phyloP scores from a whole-genome alignment of 2,329 filamentous ascomycete species.

The Ceratocystis albifundus region DNA sequence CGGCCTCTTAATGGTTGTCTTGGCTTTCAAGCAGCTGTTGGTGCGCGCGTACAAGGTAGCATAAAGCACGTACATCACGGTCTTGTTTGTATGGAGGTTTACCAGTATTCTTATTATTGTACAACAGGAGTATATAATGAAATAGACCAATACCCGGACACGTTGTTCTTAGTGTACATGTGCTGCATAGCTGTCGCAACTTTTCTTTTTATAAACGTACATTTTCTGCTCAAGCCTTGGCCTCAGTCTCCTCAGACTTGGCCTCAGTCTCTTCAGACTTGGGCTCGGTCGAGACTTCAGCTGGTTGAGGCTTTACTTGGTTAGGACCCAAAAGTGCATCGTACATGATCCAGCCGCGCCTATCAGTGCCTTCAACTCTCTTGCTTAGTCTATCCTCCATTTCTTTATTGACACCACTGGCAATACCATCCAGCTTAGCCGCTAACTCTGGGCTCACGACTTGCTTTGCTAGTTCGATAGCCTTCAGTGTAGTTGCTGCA shows the following conservation, averaged over 20 bases:
- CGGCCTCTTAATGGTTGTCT: not conserved
- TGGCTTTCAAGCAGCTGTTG: not conserved
- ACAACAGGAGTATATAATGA: constrained; percentile 20
- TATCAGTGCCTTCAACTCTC: constrained; percentile 20
- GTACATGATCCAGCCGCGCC: constrained; percentile 22
- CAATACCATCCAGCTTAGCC: constrained; percentile 33
- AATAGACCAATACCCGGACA: not conserved
- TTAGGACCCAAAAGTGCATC: constrained; percentile 22
- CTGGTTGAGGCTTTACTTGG: constrained; percentile 6
- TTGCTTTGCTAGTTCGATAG: constrained; percentile 36
- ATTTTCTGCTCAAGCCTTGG: constrained; percentile 11
- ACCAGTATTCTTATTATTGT: constrained; percentile 22
- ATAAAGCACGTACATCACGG: not conserved
- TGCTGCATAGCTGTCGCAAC: constrained; percentile 9
- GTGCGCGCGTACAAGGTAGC: not conserved
- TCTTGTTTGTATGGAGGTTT: not conserved
- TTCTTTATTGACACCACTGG: constrained; percentile 32
- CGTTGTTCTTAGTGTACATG: constrained; percentile 11
- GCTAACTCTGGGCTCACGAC: constrained; percentile 33
- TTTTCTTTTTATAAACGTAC: constrained; percentile 11
- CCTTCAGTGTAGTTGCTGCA: constrained; percentile 34
- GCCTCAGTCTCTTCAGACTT: constrained; percentile 3
- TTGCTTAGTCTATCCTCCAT: constrained; percentile 29
- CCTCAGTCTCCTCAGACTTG: constrained; percentile 5
- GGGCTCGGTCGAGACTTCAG: not conserved